Evolutionary conservation across 73 alveolate genomes (phyloP).

Genomic region (Tetrahymena thermophila): DNA sequence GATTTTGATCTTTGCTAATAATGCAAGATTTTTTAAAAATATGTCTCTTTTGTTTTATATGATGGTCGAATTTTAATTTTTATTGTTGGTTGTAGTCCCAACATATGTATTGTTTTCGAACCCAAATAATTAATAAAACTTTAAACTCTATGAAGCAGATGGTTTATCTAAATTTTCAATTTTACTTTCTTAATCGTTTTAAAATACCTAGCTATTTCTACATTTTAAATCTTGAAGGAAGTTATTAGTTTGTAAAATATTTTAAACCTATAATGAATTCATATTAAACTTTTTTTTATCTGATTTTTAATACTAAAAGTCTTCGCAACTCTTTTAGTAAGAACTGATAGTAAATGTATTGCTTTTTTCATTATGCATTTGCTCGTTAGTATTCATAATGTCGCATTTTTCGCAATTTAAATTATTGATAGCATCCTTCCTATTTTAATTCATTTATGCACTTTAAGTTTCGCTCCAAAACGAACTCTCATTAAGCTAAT

Average conservation of each 20-base stretch:
- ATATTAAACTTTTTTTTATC: neutral
- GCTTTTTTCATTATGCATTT: neutral
- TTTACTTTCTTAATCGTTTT: neutral
- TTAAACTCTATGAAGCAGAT: neutral
- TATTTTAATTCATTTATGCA: neutral
- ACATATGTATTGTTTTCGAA: neutral
- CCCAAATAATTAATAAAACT: neutral
- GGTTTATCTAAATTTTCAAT: neutral
- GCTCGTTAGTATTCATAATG: neutral
- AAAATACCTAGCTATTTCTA: neutral
- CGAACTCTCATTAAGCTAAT: neutral
- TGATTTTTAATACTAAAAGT: neutral
- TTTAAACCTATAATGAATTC: neutral
- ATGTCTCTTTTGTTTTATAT: neutral
- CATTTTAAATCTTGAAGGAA: neutral
- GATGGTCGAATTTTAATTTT: neutral
- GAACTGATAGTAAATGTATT: neutral
- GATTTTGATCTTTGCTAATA: neutral
- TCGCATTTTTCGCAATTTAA: neutral
- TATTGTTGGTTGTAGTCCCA: neutral
- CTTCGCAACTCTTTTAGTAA: neutral
- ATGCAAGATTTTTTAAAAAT: neutral
- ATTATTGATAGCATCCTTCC: neutral
- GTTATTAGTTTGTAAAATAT: neutral
- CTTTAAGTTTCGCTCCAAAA: neutral